phyloP scores from a whole-genome alignment of 2,329 filamentous ascomycete genomes.

The Magnaporthiopsis rhizophila region DNA sequence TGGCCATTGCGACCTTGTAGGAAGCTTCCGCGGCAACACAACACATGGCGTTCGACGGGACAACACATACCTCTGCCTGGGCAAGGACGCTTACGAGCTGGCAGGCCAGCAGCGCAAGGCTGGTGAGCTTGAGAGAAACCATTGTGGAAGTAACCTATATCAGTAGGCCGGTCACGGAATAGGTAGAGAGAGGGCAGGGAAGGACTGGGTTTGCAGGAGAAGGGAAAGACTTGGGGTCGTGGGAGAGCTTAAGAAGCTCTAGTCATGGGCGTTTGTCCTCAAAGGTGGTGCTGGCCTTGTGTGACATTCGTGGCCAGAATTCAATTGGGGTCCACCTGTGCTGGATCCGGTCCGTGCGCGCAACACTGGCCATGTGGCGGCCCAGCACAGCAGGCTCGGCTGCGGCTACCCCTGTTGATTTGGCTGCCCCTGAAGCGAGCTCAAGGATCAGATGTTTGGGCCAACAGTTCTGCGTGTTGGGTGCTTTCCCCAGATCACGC shows the following conservation, averaged over 20 bases:
- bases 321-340: slow-evolving; percentile 15
- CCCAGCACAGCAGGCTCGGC: no score
- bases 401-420: neutral
- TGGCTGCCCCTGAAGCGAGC: neutral
- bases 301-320: slow-evolving; percentile 13
- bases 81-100: slow-evolving; percentile 58
- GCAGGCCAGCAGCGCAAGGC: slow-evolving; percentile 64
- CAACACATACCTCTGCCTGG: slow-evolving; percentile 48
- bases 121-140: slow-evolving; percentile 65
- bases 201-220: neutral
- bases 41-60: neutral
- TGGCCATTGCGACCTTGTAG: neutral
- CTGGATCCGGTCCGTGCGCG: slow-evolving; percentile 16
- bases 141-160: slow-evolving; percentile 38
- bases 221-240: neutral
- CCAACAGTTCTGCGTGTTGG: no score
- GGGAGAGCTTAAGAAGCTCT: neutral
- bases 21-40: neutral
- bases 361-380: neutral
- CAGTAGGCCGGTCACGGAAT: neutral
- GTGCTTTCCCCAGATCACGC: no score
- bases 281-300: neutral
- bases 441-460: neutral
- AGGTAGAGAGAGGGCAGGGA: neutral
- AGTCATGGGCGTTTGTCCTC: neutral